Evolutionary conservation across 2,329 filamentous ascomycete species (phyloP).

Genomic region (Thyridium curvatum): DNA sequence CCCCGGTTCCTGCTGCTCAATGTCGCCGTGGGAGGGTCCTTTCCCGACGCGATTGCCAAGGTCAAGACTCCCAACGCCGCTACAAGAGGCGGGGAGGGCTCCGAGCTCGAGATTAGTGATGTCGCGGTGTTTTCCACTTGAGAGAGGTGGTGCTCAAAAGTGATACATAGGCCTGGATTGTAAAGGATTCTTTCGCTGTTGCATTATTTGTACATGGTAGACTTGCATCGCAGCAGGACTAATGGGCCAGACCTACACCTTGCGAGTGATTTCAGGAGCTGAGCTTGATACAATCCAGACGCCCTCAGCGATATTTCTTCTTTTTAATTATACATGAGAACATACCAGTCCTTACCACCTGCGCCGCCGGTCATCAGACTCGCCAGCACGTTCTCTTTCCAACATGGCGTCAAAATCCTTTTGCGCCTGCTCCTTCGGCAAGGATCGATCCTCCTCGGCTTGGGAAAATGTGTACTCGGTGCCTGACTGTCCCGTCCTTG

Average conservation of each 20-base stretch:
- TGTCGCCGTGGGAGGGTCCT: conserved; percentile 45
- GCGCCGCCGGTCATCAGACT: conserved; percentile 6
- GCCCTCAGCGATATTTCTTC: too few species aligned
- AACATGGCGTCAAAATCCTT: conserved; percentile 16
- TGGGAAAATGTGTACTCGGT: conserved; percentile 6
- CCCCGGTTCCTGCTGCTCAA: conserved; percentile 48
- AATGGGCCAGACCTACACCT: too few species aligned
- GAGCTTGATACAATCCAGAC: too few species aligned
- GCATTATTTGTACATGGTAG: neutral
- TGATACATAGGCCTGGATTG: too few species aligned
- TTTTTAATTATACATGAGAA: too few species aligned
- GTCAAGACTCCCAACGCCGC: conserved; percentile 30
- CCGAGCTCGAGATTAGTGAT: conserved; percentile 46
- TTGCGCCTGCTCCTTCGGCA: conserved; percentile 6
- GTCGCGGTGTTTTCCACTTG: conserved; percentile 32
- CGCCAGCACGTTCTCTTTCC: conserved; percentile 12
- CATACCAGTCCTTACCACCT: too few species aligned
- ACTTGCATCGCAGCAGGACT: too few species aligned
- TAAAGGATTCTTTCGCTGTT: too few species aligned
- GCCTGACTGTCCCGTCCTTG: neutral
- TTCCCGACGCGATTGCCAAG: conserved; percentile 24
- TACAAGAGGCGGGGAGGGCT: conserved; percentile 38
- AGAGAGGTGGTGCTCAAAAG: too few species aligned
- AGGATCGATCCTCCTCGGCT: conserved; percentile 5
- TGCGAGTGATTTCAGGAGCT: too few species aligned